Base-by-base conservation (phyloP, 2,329 filamentous ascomycete genomes). In the Phyllosticta citribraziliensis region DNA sequence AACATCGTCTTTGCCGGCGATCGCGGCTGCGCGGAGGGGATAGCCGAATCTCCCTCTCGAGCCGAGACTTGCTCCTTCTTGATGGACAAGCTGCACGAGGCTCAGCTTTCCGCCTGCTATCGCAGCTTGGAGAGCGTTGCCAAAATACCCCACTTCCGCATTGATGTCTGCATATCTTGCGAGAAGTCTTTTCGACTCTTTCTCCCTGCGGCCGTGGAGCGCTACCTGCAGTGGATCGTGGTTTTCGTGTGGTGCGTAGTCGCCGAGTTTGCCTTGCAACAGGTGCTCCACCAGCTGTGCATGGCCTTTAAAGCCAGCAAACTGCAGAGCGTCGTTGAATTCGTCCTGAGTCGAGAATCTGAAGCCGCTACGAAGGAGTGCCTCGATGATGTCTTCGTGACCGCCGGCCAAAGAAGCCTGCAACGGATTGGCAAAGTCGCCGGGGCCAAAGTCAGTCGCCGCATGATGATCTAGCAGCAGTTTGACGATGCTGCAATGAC, bases 61-160 rank as follows among this genome's bases (percentile, higher is more conserved):
- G 24, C 24, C 9, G 9, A 20, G 19, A 12, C 20, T 24, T 24
- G 10, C 52, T 2, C 52, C 52, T 27, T 24, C 20, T 11, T 53
- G 5, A 3, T 20, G 20, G 24, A 53, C 52, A 14, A 27, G 20
- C 14, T 53, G 20, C 5, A 53, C 52, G 14, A 25, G 52, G 8
- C 20, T 12, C 11, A 24, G 19, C 17, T 68, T 61, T 1, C 65
- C 65, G 22, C 30, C 12, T 8, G 5, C 6, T 10, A 51, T 25
- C 12, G 60, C 60, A 2, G 47, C 60, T 25, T 62, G 55, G 24
- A 62, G 40, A 25, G 60, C 60, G 14, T 52, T 62, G 10, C 55
- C 60, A 51, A 58, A 55, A 9, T 54, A 35, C 12, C 47, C 54
- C n/a, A 4, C 55, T 14, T 33, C 20, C 6, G 35, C 55, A 22